These are phyloP conservation scores for Rhizomucor pusillus DNA, from an alignment of 371 early-diverging fungal genomes.

Conservation along the genomic window DNA sequence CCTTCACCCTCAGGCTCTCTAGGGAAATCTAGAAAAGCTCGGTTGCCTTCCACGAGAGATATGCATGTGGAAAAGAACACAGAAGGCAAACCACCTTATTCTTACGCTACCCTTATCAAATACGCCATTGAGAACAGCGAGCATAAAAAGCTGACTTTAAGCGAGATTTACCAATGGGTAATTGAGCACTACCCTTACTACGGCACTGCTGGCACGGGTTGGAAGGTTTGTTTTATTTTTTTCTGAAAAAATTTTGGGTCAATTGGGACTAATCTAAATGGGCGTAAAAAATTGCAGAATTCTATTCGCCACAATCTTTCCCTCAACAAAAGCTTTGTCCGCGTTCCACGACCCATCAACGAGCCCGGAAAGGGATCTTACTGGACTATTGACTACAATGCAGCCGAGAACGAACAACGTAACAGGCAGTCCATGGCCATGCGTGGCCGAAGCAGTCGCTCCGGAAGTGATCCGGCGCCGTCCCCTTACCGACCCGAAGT, in stretches of 20 bases:
- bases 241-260: conserved; percentile 67
- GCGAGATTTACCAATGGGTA: conserved; percentile 88
- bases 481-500: conserved; percentile 29
- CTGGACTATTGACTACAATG: conserved; percentile 78
- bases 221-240: conserved; percentile 61
- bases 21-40: conserved; percentile 11
- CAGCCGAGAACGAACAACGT: conserved; percentile 28
- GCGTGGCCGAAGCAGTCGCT: conserved; percentile 26
- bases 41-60: conserved; percentile 17
- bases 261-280: too few relatives aligned
- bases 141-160: conserved; percentile 74
- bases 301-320: conserved; percentile 98
- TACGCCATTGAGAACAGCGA: conserved; percentile 78
- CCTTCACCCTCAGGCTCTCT: conserved; percentile 14
- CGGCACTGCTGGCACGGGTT: conserved; percentile 69
- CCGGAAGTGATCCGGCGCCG: conserved; percentile 30
- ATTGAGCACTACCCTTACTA: conserved; percentile 74
- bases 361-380: conserved; percentile 97
- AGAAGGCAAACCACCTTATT: conserved; percentile 72
- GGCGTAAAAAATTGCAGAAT: conserved; percentile 65
- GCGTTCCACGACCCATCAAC: conserved; percentile 84
- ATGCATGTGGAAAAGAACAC: conserved; percentile 33
- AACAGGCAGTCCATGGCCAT: conserved; percentile 14
- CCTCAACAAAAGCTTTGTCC: conserved; percentile 91
- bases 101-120: conserved; percentile 88